A percentile compares a stretch with the other conserved stretches of the same genome.
Conservation (phyloP, 106 monocot genomes). For the Platanthera zijinensis region DNA sequence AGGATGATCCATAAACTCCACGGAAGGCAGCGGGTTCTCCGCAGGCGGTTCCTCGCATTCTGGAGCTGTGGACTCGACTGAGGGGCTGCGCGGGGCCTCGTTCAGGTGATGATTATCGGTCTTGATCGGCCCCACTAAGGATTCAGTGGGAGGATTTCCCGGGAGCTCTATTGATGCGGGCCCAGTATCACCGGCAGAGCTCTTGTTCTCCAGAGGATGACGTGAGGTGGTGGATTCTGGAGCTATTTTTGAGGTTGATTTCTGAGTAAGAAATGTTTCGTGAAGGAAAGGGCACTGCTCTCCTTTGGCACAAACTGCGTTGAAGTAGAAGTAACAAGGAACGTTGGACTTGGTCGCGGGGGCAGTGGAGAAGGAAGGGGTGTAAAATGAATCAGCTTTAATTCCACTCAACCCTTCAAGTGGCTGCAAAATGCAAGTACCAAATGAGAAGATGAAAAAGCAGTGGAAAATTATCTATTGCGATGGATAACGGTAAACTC, state of each 20-base stretch:
- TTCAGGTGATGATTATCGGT: conserved; percentile 4
- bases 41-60: conserved; percentile 23
- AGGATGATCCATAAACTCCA: conserved; percentile 11
- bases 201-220: conserved; percentile 17
- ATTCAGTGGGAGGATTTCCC: conserved; percentile 11
- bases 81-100: conserved; percentile 6
- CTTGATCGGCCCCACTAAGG: conserved; percentile 14
- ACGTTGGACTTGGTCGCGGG: conserved; percentile 24
- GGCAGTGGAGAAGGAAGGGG: not conserved
- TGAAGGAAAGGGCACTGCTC: conserved; percentile 48
- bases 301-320: conserved; percentile 46
- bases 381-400: conserved; percentile 6
- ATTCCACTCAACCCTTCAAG: conserved; percentile 29
- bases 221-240: not conserved
- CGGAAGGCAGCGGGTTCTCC: conserved; percentile 6
- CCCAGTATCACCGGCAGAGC: conserved; percentile 23
- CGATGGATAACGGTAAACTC: not conserved
- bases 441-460: not conserved
- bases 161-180: conserved; percentile 28
- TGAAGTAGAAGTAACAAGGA: conserved; percentile 52
- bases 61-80: conserved; percentile 16
- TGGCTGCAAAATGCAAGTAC: conserved; percentile 25
- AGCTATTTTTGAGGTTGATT: conserved; percentile 1
- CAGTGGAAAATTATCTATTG: not conserved
- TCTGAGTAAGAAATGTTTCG: conserved; percentile 16